Evolutionary conservation across 768 basidiomycete genomes (phyloP).

Genomic region (Agaricus blazei): DNA sequence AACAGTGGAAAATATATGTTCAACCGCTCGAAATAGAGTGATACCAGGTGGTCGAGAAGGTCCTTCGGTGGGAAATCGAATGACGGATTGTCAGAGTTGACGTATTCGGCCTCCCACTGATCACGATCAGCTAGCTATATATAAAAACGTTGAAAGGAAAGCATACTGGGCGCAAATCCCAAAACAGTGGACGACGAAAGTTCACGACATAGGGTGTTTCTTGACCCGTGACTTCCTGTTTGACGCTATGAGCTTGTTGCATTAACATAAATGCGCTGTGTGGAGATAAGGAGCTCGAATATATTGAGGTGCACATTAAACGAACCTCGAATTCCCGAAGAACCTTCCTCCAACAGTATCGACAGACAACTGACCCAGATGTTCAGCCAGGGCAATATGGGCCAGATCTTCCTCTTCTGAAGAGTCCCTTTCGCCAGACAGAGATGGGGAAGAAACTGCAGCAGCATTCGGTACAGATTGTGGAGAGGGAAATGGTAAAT

Average conservation of each 20-base stretch:
- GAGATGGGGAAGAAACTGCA: conserved; percentile 10
- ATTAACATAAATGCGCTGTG: conserved; percentile 37
- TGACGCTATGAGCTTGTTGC: conserved; percentile 36
- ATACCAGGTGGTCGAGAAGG: conserved; percentile 44
- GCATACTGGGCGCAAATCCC: conserved; percentile 25
- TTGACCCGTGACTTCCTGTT: conserved; percentile 31
- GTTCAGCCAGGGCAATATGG: conserved; percentile 27
- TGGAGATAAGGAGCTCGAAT: not conserved
- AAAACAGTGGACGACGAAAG: conserved; percentile 23
- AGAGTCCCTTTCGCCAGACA: conserved; percentile 10
- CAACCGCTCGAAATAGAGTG: conserved; percentile 51
- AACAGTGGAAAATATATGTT: conserved; percentile 57
- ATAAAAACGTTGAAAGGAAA: not conserved
- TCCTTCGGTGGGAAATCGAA: conserved; percentile 44
- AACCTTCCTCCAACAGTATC: conserved; percentile 28
- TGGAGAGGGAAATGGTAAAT: conserved; percentile 15
- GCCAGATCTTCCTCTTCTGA: conserved; percentile 27
- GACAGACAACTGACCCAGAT: conserved; percentile 25
- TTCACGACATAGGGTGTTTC: conserved; percentile 8
- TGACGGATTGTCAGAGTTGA: conserved; percentile 17
- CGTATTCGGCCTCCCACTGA: conserved; percentile 33
- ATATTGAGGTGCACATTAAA: not conserved
- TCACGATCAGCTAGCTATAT: not conserved
- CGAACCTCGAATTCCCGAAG: conserved; percentile 35
- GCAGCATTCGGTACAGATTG: conserved; percentile 12